Percentiles rank a stretch among this genome's conserved stretches.
These are phyloP conservation scores for Plasmodium fragile DNA, from an alignment of 169 alveolate genomes.

Conservation along the genomic window DNA sequence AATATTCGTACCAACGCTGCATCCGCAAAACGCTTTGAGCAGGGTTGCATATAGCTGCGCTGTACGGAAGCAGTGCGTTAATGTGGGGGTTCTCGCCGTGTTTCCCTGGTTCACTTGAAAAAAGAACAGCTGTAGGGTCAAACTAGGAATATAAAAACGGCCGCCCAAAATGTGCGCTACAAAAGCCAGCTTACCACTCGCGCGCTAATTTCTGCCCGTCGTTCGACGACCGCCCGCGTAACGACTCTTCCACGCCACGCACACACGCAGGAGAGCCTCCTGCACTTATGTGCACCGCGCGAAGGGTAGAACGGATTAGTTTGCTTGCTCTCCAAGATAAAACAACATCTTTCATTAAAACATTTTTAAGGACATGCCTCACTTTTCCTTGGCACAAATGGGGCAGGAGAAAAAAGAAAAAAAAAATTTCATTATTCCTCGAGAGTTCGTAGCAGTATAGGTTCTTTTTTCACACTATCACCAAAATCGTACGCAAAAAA, in stretches of 20 bases:
- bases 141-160: neutral
- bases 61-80: neutral
- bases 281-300: neutral
- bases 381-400: neutral
- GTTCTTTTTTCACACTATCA: neutral
- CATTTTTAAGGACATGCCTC: neutral
- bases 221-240: neutral
- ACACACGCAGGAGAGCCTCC: constrained; percentile 1
- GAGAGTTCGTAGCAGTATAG: neutral
- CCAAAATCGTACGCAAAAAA: neutral
- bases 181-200: neutral
- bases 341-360: neutral
- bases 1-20: neutral
- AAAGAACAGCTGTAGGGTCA: neutral
- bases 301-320: neutral
- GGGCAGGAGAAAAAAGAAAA: neutral
- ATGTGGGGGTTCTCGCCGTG: neutral
- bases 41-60: neutral
- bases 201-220: neutral
- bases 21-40: neutral
- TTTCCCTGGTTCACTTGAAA: neutral
- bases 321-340: neutral
- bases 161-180: neutral
- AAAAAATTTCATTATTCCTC: neutral
- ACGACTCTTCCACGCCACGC: neutral